Percentiles rank a stretch among this genome's conserved stretches.
phyloP scores from a whole-genome alignment of 2,329 filamentous ascomycete species.

The Cladosporium halotolerans region DNA sequence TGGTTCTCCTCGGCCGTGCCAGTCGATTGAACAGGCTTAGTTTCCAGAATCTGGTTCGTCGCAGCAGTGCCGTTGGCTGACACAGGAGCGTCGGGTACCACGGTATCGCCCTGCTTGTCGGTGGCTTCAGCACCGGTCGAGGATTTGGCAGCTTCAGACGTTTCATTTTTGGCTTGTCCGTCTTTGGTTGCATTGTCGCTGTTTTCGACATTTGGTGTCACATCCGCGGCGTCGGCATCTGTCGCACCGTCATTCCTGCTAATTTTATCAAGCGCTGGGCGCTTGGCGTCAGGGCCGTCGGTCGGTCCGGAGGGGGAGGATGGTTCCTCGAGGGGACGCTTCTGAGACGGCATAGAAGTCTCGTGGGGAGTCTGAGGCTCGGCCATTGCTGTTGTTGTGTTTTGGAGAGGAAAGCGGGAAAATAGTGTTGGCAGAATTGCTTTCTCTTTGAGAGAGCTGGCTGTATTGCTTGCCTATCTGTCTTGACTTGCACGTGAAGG shows the following conservation, averaged over 20 bases:
- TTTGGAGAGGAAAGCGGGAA: not conserved
- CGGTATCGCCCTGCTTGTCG: constrained; percentile 61
- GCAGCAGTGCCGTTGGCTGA: constrained; percentile 37
- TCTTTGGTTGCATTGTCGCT: constrained; percentile 19
- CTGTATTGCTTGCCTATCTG: constrained; percentile 7
- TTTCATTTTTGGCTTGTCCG: not conserved
- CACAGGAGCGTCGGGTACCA: constrained; percentile 56
- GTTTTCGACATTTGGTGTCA: constrained; percentile 12
- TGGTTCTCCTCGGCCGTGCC: constrained; percentile 48
- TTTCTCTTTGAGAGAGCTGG: constrained; percentile 1
- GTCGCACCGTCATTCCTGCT: constrained; percentile 39
- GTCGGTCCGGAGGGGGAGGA: constrained; percentile 87
- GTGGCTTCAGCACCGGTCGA: constrained; percentile 30
- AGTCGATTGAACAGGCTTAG: constrained; percentile 40
- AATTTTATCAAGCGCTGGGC: constrained; percentile 89
- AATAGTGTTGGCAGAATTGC: not conserved
- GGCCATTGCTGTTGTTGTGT: constrained; percentile 20
- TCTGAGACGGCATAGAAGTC: constrained; percentile 58
- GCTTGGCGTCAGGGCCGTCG: constrained; percentile 95
- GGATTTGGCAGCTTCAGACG: constrained; percentile 3
- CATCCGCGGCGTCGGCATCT: constrained; percentile 32
- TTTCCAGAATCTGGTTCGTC: constrained; percentile 38
- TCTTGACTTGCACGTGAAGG: constrained; percentile 7
- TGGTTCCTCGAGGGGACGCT: constrained; percentile 93
- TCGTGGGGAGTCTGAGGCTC: constrained; percentile 32